These are phyloP conservation scores for Pugionium dolabratum DNA, from an alignment of 345 rosid genomes.

Conservation along the genomic window DNA sequence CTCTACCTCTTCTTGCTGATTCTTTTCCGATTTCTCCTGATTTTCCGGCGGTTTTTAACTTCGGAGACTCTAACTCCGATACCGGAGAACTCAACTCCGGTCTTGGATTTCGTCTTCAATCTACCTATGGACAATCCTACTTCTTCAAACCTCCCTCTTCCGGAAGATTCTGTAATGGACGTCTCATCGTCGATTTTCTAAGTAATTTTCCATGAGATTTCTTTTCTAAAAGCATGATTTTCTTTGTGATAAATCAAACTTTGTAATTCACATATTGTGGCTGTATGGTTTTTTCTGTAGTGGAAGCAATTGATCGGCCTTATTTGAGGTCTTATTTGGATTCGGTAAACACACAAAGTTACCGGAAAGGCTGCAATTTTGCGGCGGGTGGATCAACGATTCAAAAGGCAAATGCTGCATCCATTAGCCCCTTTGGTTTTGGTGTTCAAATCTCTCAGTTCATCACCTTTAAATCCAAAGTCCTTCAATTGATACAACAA, in stretches of 20 bases:
- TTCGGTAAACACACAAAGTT: constrained; percentile 36
- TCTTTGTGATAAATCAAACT: no score
- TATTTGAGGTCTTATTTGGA: constrained; percentile 49
- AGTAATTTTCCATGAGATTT: constrained; percentile 30
- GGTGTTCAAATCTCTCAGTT: constrained; percentile 50
- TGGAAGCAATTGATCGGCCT: constrained; percentile 35
- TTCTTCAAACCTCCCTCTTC: constrained; percentile 45
- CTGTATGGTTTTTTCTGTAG: constrained; percentile 13
- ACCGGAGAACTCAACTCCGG: constrained; percentile 56
- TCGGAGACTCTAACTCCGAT: constrained; percentile 63
- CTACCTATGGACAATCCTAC: constrained; percentile 48
- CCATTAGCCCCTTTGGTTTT: constrained; percentile 40
- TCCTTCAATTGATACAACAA: constrained; percentile 40
- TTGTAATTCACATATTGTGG: not conserved
- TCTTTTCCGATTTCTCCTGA: constrained; percentile 32
- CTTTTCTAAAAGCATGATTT: not conserved
- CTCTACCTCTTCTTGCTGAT: constrained; percentile 6
- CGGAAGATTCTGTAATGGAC: constrained; percentile 53
- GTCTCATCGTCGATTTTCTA: constrained; percentile 57
- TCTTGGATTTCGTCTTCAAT: constrained; percentile 33
- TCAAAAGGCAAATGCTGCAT: constrained; percentile 43
- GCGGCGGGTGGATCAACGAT: constrained; percentile 42
- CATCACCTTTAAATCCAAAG: constrained; percentile 46
- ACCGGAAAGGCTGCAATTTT: constrained; percentile 39
- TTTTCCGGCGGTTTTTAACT: constrained; percentile 59